A percentile compares a stretch with the other conserved stretches of the same genome.
Evolutionary conservation across 768 basidiomycete species (phyloP).

Genomic region (Pulveroboletus sp.): DNA sequence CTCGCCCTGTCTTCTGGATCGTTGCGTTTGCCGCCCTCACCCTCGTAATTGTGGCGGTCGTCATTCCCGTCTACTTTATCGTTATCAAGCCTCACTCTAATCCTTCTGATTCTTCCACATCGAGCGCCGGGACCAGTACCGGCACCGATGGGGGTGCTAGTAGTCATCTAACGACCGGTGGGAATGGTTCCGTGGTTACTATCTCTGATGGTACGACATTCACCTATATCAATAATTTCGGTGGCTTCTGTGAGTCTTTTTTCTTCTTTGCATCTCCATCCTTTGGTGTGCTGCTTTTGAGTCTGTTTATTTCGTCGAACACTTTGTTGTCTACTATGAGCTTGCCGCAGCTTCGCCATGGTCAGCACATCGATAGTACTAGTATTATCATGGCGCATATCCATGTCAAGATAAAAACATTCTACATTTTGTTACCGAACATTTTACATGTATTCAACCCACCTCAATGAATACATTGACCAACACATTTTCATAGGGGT

Average conservation of each 20-base stretch:
- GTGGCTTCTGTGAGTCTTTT: constrained; percentile 56
- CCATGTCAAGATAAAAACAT: not conserved
- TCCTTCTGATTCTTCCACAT: not conserved
- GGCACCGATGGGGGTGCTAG: constrained; percentile 4
- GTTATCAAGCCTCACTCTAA: constrained; percentile 22
- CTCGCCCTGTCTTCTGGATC: constrained; percentile 26
- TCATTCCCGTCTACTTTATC: constrained; percentile 38
- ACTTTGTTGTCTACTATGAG: not conserved
- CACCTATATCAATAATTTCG: constrained; percentile 73
- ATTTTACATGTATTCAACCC: not conserved
- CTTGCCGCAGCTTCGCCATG: not conserved
- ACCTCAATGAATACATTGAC: not conserved
- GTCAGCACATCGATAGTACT: not conserved
- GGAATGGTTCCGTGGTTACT: constrained; percentile 63
- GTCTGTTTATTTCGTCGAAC: not conserved
- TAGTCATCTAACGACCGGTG: constrained; percentile 39
- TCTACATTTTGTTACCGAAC: not conserved
- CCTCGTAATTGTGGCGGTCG: constrained; percentile 34
- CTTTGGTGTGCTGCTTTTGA: not conserved
- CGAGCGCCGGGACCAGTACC: not conserved
- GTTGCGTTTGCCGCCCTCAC: constrained; percentile 26
- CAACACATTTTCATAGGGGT: constrained; percentile 42
- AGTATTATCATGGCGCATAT: not conserved
- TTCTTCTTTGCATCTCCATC: not conserved
- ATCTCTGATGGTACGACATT: constrained; percentile 66